phyloP scores from a whole-genome alignment of 306 rosid species.

The Cicer pinnatifidum region DNA sequence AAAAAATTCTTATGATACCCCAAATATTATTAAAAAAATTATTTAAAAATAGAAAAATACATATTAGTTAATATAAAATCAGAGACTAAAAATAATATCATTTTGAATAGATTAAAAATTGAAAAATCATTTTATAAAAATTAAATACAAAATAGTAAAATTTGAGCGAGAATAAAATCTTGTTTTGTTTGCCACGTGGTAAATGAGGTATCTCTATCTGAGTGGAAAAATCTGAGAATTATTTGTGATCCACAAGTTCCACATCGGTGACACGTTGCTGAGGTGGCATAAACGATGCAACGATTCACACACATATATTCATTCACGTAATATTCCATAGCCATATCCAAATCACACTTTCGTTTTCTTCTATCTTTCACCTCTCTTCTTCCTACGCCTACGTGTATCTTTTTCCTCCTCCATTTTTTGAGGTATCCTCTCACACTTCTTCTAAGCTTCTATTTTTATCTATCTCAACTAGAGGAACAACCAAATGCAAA shows the following conservation, averaged over 20 bases:
- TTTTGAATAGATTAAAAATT: too few species aligned
- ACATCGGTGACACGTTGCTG: conserved; percentile 8
- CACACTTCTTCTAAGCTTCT: conserved; percentile 41
- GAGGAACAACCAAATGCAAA: conserved; percentile 43
- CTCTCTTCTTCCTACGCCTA: conserved; percentile 39
- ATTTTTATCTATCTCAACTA: conserved; percentile 23
- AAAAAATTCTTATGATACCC: too few species aligned
- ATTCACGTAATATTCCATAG: conserved; percentile 10
- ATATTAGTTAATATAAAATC: too few species aligned
- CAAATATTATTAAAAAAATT: too few species aligned
- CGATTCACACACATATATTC: neutral
- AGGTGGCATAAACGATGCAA: conserved; percentile 15
- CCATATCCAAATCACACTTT: conserved; percentile 41
- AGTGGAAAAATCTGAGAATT: conserved; percentile 36
- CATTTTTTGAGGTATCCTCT: conserved; percentile 36
- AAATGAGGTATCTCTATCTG: neutral
- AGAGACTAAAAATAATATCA: too few species aligned
- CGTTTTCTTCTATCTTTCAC: conserved; percentile 18
- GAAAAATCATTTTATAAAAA: too few species aligned
- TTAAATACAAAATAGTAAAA: too few species aligned
- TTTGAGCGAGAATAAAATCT: too few species aligned
- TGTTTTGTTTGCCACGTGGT: too few species aligned
- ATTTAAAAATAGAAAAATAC: too few species aligned
- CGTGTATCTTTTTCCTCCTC: conserved; percentile 69
- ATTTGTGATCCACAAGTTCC: conserved; percentile 41